Percentiles rank a stretch among this genome's conserved stretches.
Evolutionary conservation across 306 rosid species (phyloP).

Genomic region (Biancaea sappan): DNA sequence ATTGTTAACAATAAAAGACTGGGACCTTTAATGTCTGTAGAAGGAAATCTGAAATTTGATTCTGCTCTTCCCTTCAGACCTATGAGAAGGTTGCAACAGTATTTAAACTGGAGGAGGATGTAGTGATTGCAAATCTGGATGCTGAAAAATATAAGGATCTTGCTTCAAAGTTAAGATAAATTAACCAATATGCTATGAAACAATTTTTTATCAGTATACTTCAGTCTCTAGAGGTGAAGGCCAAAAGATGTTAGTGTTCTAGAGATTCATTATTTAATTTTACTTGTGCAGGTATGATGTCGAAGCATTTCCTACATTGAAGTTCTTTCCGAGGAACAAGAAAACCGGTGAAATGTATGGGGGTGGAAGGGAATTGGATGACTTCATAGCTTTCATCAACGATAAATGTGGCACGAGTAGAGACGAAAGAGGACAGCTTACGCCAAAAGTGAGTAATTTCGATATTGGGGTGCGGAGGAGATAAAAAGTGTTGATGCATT

Average conservation of each 20-base stretch:
- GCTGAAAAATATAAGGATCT: conserved; percentile 86
- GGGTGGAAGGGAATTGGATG: conserved; percentile 87
- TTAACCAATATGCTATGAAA: not conserved
- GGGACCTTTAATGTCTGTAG: conserved; percentile 21
- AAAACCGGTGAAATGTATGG: conserved; percentile 88
- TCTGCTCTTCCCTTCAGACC: conserved; percentile 44
- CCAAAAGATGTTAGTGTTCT: not conserved
- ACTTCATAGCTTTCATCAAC: conserved; percentile 75
- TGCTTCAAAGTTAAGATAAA: conserved; percentile 76
- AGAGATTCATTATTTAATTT: conserved; percentile 10
- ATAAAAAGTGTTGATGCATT: not conserved
- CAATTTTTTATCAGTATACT: conserved; percentile 8
- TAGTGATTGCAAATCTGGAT: conserved; percentile 86
- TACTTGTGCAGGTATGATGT: conserved; percentile 70
- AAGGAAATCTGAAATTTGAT: conserved; percentile 29
- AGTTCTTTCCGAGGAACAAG: conserved; percentile 84
- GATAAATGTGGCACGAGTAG: conserved; percentile 78
- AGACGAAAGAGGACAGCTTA: conserved; percentile 78
- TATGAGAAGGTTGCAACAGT: conserved; percentile 91
- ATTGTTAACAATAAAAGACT: conserved; percentile 17
- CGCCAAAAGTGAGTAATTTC: conserved; percentile 57
- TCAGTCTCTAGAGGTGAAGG: conserved; percentile 9
- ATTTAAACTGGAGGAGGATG: conserved; percentile 66
- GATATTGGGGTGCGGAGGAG: not conserved
- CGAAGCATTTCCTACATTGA: conserved; percentile 88